phyloP scores from a whole-genome alignment of 169 alveolate genomes.

The Blepharisma undulans region DNA sequence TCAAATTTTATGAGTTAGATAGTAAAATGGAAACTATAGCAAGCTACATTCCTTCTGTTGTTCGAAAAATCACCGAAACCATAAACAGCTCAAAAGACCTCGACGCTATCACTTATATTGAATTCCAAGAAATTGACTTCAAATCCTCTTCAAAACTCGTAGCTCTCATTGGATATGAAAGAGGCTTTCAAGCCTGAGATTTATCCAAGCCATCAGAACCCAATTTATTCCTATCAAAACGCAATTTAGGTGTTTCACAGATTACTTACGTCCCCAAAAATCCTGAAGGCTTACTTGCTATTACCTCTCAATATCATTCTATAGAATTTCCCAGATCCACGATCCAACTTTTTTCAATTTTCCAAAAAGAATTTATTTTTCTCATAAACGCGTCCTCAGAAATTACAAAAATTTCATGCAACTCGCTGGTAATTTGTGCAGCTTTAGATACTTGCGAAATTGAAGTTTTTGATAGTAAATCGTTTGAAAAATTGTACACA shows the following conservation, averaged over 20 bases:
- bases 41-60: constrained; percentile 5
- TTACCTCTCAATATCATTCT: background rate
- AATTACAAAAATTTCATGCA: background rate
- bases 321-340: constrained; percentile 3
- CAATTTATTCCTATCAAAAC: background rate
- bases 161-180: constrained; percentile 5
- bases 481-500: background rate
- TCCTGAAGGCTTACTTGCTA: background rate
- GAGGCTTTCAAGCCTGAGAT: constrained; percentile 28
- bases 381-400: background rate
- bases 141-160: background rate
- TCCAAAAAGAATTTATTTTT: background rate
- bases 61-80: background rate
- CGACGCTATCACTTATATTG: background rate
- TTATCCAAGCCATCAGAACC: constrained; percentile 8
- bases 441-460: background rate
- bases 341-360: background rate
- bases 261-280: background rate
- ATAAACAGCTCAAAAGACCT: background rate
- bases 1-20: background rate
- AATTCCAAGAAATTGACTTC: background rate
- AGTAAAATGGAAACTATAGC: constrained; percentile 19
- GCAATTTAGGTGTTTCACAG: constrained; percentile 13
- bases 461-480: background rate
- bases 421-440: background rate